Evolutionary conservation across 768 basidiomycete genomes (phyloP), one percentile per base, ranked within the genome.

Genomic region (Leccinum ochraceum): DNA sequence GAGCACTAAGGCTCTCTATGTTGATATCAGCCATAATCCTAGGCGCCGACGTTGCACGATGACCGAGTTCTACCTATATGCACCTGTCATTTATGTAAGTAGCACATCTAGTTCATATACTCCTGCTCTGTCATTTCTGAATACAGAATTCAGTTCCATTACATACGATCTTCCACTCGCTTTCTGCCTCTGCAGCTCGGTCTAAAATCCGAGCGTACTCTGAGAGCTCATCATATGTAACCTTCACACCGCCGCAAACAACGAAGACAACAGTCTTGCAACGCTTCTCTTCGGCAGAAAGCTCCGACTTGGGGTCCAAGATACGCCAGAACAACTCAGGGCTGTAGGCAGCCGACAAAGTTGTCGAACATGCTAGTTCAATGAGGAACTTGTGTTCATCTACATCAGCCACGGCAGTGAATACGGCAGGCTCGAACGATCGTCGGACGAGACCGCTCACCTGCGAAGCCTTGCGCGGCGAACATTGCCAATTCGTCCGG

Each of bases 301-400:
- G 61, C n/a, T 61, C 52, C 20, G 64, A 68, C 36, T 32, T 46
- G 24, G 71, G 65, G 53, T 71, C 69, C 53, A 71, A 36, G 54
- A 74, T 57, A 49, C 71, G 79, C 60, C 82, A 72, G 67, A 92
- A 85, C 28, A 92, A 73, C 6, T 75, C 71, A 2, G 73, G 78
- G 34, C 80, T 81, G 68, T 91, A 92, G 2, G 84, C 89, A 2
- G 88, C 82, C 2, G 82, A 79, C 8, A 93, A 77, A 3, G 90
- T 85, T 8, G 87, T 85, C 6, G 89, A 79, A 63, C 90, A 91
- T 2, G 91, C 87, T 24, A 92, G 77, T 66, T 93, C 90, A 10
- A 89, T 83, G 26, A 92, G 76, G 58, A 86, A 76, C 71, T 89
- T 90, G 68, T 92, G 90, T 60, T 90, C 88, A 62, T 89, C 90